Percentiles rank a stretch among this genome's conserved stretches.
These are phyloP conservation scores for Sapria himalayana DNA, from an alignment of 345 rosid genomes.

Conservation along the genomic window DNA sequence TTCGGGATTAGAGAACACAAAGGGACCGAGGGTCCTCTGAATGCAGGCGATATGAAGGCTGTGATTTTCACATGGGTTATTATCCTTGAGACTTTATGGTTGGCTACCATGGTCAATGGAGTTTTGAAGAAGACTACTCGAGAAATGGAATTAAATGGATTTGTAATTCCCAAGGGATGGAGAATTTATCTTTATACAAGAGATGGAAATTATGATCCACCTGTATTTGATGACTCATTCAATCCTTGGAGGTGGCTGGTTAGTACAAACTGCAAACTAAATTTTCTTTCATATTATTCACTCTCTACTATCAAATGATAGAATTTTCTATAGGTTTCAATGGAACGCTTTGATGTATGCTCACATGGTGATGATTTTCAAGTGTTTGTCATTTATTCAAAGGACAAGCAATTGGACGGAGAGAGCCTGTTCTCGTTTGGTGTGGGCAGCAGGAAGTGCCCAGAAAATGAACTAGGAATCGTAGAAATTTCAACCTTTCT, in stretches of 20 bases:
- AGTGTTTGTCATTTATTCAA: too few relatives aligned
- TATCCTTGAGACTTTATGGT: constrained; percentile 58
- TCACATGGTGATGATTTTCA: too few relatives aligned
- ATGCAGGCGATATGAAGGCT: constrained; percentile 29
- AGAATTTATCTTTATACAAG: constrained; percentile 80
- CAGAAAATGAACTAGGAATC: constrained; percentile 84
- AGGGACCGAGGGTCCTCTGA: constrained; percentile 22
- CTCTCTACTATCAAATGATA: too few relatives aligned
- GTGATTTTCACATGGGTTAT: constrained; percentile 40
- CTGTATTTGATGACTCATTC: constrained; percentile 49
- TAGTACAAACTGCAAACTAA: too few relatives aligned
- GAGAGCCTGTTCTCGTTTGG: constrained; percentile 49
- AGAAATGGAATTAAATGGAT: constrained; percentile 68
- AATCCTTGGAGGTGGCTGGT: constrained; percentile 99
- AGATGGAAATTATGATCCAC: constrained; percentile 55
- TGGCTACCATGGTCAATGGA: constrained; percentile 72
- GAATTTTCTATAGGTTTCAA: too few relatives aligned
- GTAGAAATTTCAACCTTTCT: constrained; percentile 75
- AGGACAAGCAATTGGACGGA: constrained; percentile 54
- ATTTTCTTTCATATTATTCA: too few relatives aligned
- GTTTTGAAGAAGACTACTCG: constrained; percentile 54
- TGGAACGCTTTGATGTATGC: too few relatives aligned
- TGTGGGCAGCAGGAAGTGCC: constrained; percentile 79
- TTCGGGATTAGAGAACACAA: constrained; percentile 19
- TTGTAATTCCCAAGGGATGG: constrained; percentile 74